Evolutionary conservation across 331 rosid genomes (phyloP).

Genomic region (Acacia concinna): DNA sequence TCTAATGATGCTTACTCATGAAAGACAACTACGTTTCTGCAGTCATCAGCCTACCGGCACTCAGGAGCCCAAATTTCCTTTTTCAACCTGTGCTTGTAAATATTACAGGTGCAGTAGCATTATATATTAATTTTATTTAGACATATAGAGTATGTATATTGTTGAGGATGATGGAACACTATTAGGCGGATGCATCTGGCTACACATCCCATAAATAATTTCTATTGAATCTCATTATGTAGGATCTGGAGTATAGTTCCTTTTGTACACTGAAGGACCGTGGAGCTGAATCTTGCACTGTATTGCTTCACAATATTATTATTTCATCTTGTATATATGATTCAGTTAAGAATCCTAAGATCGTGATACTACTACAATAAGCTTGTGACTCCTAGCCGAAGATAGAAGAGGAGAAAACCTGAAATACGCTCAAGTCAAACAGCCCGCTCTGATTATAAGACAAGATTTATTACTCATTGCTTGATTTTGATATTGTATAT

Average conservation of each 20-base stretch:
- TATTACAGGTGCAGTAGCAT: conserved; percentile 41
- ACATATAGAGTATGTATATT: conserved; percentile 45
- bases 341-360: conserved; percentile 24
- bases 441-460: neutral
- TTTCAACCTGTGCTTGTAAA: conserved; percentile 26
- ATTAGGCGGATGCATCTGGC: conserved; percentile 27
- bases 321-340: conserved; percentile 24
- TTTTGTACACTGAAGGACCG: conserved; percentile 36
- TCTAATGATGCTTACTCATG: neutral
- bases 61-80: conserved; percentile 20
- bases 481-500: conserved; percentile 18
- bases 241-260: conserved; percentile 32
- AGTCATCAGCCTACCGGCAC: conserved; percentile 29
- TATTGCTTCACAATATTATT: conserved; percentile 22
- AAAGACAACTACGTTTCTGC: conserved; percentile 28
- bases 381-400: neutral
- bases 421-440: neutral
- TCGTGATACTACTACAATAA: neutral
- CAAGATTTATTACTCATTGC: neutral
- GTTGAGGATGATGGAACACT: conserved; percentile 31
- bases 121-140: conserved; percentile 38
- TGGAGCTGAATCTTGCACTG: conserved; percentile 26
- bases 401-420: neutral
- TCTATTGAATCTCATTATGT: conserved; percentile 29
- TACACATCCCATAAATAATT: conserved; percentile 27